Evolutionary conservation across 2,329 filamentous ascomycete genomes (phyloP).

Genomic region (Elsinoe fawcettii): DNA sequence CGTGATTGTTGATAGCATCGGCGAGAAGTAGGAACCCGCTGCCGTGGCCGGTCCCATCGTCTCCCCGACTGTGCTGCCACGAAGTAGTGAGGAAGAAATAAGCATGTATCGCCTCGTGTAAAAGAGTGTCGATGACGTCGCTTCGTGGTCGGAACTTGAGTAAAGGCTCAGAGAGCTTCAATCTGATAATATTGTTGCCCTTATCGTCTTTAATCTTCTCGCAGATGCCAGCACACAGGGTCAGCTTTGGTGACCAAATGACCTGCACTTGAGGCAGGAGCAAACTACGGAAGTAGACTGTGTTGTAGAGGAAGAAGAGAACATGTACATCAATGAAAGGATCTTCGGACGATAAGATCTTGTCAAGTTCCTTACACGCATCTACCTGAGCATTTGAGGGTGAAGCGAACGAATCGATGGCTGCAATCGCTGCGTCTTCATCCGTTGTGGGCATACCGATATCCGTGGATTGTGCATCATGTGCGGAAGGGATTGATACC

Average conservation of each 20-base stretch:
- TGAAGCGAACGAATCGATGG: constrained; percentile 30
- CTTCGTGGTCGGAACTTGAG: constrained; percentile 38
- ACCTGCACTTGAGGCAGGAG: constrained; percentile 36
- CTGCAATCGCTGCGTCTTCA: constrained; percentile 34
- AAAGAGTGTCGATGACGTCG: constrained; percentile 38
- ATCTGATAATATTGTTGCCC: constrained; percentile 33
- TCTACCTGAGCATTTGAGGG: constrained; percentile 30
- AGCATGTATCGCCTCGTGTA: constrained; percentile 40
- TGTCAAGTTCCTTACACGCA: constrained; percentile 30
- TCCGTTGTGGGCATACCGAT: constrained; percentile 33
- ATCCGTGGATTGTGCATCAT: not conserved
- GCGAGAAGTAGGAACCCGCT: constrained; percentile 37
- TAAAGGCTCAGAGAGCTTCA: constrained; percentile 38
- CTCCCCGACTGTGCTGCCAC: constrained; percentile 35
- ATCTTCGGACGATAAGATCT: constrained; percentile 30
- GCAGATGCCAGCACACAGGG: constrained; percentile 41
- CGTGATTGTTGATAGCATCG: constrained; percentile 39
- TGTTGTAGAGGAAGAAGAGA: constrained; percentile 35
- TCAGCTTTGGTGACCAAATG: constrained; percentile 37
- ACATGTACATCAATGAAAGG: constrained; percentile 36
- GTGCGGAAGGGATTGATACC: not conserved
- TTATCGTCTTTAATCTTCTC: constrained; percentile 35
- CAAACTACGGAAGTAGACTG: constrained; percentile 37
- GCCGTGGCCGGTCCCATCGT: constrained; percentile 38
- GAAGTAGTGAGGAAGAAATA: constrained; percentile 42